These are phyloP conservation scores for Sphaerulina musiva DNA, from an alignment of 2,329 filamentous ascomycete species.

Conservation along the genomic window DNA sequence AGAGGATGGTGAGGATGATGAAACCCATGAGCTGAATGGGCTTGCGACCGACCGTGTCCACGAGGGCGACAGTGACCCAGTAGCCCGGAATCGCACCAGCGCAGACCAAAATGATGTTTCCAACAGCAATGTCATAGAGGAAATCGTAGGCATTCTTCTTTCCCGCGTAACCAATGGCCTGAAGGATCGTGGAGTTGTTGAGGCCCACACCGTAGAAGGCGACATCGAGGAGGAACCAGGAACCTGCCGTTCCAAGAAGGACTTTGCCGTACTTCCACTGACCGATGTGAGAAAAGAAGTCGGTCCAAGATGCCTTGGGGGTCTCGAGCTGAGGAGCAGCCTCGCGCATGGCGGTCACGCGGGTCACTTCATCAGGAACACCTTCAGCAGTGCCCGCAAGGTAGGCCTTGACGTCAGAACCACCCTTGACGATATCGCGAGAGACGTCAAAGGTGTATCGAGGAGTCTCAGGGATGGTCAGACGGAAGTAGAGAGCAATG, in stretches of 20 bases:
- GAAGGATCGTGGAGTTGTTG: constrained; percentile 64
- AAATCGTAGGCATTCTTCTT: constrained; percentile 60
- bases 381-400: constrained; percentile 59
- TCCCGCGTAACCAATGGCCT: constrained; percentile 63
- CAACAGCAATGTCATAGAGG: constrained; percentile 67
- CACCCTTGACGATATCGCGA: constrained; percentile 66
- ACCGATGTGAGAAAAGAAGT: constrained; percentile 65
- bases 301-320: constrained; percentile 63
- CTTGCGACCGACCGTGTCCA: constrained; percentile 70
- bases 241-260: constrained; percentile 71
- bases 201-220: constrained; percentile 56
- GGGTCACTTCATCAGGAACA: constrained; percentile 59
- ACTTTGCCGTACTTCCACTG: constrained; percentile 66
- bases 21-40: constrained; percentile 61
- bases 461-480: constrained; percentile 82
- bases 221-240: constrained; percentile 75
- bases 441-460: constrained; percentile 81
- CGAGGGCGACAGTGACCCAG: constrained; percentile 69
- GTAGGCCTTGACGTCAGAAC: constrained; percentile 69
- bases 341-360: constrained; percentile 52
- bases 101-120: constrained; percentile 71
- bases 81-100: constrained; percentile 76
- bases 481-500: constrained; percentile 76
- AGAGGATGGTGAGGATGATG: constrained; percentile 43
- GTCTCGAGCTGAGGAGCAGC: constrained; percentile 52